These are phyloP conservation scores for Priceomyces haplophilus DNA, from an alignment of 805 yeast species.

Conservation along the genomic window DNA sequence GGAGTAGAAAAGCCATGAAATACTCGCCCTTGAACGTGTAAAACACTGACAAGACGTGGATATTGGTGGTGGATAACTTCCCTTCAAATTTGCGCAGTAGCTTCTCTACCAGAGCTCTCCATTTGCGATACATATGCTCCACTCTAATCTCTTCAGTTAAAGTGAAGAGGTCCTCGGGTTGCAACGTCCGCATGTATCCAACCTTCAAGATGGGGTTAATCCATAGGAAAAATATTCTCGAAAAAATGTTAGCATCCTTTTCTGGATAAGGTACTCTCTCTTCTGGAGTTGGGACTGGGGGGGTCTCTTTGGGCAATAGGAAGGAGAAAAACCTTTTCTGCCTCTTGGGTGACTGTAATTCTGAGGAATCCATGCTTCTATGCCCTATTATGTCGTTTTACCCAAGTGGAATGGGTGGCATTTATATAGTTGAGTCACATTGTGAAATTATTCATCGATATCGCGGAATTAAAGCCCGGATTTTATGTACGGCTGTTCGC, in stretches of 20 bases:
- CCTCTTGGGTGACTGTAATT: constrained; percentile 9
- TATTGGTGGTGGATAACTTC: constrained; percentile 16
- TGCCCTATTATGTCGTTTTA: not conserved
- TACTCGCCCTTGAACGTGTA: constrained; percentile 44
- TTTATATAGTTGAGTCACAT: not conserved
- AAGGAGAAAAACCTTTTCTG: constrained; percentile 50
- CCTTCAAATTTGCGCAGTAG: constrained; percentile 11
- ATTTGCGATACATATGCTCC: constrained; percentile 9
- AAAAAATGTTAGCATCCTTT: constrained; percentile 9
- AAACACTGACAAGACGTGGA: constrained; percentile 40
- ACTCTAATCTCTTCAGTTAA: constrained; percentile 12
- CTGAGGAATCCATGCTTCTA: constrained; percentile 8
- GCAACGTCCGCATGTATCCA: constrained; percentile 19
- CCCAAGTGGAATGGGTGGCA: too few species aligned
- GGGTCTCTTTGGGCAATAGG: constrained; percentile 43
- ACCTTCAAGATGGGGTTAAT: constrained; percentile 15
- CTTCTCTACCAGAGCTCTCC: constrained; percentile 4
- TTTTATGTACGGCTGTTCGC: constrained; percentile 2
- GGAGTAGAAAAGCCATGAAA: constrained; percentile 30
- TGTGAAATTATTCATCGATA: not conserved
- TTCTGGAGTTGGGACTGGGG: constrained; percentile 46
- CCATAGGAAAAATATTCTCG: constrained; percentile 19
- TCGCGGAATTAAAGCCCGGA: not conserved
- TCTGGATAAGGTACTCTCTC: constrained; percentile 48
- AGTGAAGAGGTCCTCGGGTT: constrained; percentile 14